Conservation (phyloP, 2,329 filamentous ascomycete species). For the Penicillium sp. region DNA sequence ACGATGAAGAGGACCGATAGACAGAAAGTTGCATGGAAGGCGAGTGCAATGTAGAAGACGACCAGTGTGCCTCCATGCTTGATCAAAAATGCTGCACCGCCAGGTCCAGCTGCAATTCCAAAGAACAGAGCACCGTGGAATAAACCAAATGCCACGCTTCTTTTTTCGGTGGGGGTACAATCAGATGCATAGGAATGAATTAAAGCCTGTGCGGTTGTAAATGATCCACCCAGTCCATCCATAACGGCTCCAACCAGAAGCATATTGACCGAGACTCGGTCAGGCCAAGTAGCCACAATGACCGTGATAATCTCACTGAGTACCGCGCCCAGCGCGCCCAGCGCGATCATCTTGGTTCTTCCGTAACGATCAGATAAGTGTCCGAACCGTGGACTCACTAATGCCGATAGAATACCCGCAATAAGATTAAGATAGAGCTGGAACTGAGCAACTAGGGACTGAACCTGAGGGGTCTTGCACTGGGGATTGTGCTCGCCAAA, state of each 20-base stretch:
- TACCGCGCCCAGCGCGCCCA: slow-evolving; percentile 73
- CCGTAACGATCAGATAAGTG: slow-evolving; percentile 84
- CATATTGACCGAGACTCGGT: slow-evolving; percentile 71
- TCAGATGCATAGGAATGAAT: slow-evolving; percentile 86
- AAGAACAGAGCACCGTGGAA: slow-evolving; percentile 85
- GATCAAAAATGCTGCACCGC: slow-evolving; percentile 76
- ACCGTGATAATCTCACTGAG: slow-evolving; percentile 74
- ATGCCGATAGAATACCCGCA: slow-evolving; percentile 72
- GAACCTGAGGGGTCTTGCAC: slow-evolving; percentile 76
- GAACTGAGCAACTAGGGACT: slow-evolving; percentile 73
- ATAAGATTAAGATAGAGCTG: slow-evolving; percentile 72
- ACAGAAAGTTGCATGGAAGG: slow-evolving; percentile 71
- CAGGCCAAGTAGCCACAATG: slow-evolving; percentile 71
- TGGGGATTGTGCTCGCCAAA: slow-evolving; percentile 71
- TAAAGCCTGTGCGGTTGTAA: slow-evolving; percentile 76
- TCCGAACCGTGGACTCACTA: slow-evolving; percentile 79
- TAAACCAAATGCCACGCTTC: slow-evolving; percentile 82
- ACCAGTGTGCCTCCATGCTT: slow-evolving; percentile 68
- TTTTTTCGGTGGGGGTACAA: slow-evolving; percentile 74
- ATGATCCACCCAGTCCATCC: slow-evolving; percentile 84
- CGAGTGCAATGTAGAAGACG: slow-evolving; percentile 81
- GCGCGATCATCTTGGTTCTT: slow-evolving; percentile 68
- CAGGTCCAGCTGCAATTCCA: slow-evolving; percentile 83
- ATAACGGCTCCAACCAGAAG: slow-evolving; percentile 72
- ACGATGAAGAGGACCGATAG: slow-evolving; percentile 67